Percentiles rank a stretch among this genome's conserved stretches.
These are phyloP conservation scores for Diutina rugosa DNA, from an alignment of 1,139 yeast species.

Conservation along the genomic window DNA sequence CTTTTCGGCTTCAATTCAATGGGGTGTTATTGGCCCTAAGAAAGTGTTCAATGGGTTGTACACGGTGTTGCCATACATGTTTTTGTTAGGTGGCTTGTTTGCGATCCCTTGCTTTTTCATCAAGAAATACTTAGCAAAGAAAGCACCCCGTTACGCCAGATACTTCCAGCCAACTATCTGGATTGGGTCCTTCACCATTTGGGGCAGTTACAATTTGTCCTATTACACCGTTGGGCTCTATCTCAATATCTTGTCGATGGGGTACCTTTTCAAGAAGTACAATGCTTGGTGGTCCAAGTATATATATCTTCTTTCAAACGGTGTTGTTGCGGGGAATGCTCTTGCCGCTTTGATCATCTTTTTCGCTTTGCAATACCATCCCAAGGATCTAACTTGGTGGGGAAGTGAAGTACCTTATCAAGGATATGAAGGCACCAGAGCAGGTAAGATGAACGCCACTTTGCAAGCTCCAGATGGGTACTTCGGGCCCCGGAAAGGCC, in stretches of 20 bases:
- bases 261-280: not conserved
- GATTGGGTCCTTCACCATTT: not conserved
- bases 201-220: slow-evolving; percentile 6
- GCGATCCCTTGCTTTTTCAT: slow-evolving; percentile 16
- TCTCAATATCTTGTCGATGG: not conserved
- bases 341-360: not conserved
- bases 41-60: slow-evolving; percentile 35
- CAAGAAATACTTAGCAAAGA: slow-evolving; percentile 8
- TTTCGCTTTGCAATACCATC: not conserved
- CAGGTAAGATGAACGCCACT: not conserved
- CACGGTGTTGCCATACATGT: slow-evolving; percentile 36
- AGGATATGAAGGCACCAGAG: not conserved
- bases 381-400: not conserved
- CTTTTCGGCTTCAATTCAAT: slow-evolving; percentile 41
- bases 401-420: not conserved
- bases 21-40: slow-evolving; percentile 62
- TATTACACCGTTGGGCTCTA: slow-evolving; percentile 4
- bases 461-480: not conserved
- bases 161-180: slow-evolving; percentile 1
- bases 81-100: slow-evolving; percentile 36
- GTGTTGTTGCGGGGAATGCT: not conserved
- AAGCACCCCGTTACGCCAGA: not conserved
- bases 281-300: not conserved
- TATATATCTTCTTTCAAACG: not conserved
- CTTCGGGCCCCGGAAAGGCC: not conserved